These are phyloP conservation scores for Saprolegnia parasitica DNA, from an alignment of 352 stramenopile genomes.

Conservation along the genomic window DNA sequence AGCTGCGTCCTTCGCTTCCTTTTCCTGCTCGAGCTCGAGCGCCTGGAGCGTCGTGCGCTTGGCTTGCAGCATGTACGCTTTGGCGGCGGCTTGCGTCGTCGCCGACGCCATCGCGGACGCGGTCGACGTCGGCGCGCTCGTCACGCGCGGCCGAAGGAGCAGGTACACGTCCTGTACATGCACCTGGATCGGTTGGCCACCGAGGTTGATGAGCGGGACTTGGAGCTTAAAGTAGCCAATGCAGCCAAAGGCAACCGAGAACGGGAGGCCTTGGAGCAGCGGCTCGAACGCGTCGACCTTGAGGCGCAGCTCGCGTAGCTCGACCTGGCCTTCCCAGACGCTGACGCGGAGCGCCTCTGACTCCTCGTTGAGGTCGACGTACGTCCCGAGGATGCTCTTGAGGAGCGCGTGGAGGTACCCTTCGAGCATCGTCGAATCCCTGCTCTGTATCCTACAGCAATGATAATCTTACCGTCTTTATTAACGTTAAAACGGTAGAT, in stretches of 20 bases:
- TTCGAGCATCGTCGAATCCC: constrained; percentile 44
- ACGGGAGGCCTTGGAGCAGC: constrained; percentile 59
- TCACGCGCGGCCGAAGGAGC: constrained; percentile 49
- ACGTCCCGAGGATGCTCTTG: constrained; percentile 74
- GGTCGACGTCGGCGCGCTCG: constrained; percentile 28
- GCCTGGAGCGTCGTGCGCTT: constrained; percentile 75
- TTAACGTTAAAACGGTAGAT: not conserved
- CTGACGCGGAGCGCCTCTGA: constrained; percentile 78
- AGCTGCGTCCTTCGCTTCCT: constrained; percentile 30
- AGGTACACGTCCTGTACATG: constrained; percentile 75
- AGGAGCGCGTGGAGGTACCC: constrained; percentile 80
- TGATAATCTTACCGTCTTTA: not conserved
- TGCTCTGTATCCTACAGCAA: not conserved
- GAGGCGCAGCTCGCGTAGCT: not conserved
- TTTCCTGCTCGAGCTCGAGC: constrained; percentile 59
- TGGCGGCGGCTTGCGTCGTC: constrained; percentile 31
- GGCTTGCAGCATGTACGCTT: constrained; percentile 46
- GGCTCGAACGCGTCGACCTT: constrained; percentile 75
- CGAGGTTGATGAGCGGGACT: constrained; percentile 69
- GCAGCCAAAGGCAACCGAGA: constrained; percentile 64
- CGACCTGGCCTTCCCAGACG: constrained; percentile 82
- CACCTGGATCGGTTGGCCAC: constrained; percentile 63
- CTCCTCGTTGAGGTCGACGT: constrained; percentile 83
- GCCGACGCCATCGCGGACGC: constrained; percentile 7
- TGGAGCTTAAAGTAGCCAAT: constrained; percentile 60